Evolutionary conservation across 1,284 basidiomycete species (phyloP), one percentile per base, ranked within the genome.

Genomic region (Gomphus sp.): DNA sequence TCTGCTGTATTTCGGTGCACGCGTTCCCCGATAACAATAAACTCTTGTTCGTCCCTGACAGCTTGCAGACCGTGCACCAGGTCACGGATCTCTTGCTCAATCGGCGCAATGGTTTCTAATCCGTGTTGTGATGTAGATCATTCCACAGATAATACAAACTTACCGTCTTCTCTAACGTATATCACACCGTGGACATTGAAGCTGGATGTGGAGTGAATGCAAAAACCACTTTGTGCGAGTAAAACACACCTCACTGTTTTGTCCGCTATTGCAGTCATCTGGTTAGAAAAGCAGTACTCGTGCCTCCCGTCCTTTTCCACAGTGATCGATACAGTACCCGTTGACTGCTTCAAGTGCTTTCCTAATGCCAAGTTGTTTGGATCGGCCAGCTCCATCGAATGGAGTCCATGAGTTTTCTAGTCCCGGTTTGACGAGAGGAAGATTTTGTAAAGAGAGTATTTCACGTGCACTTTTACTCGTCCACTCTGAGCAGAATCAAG

Each of bases 271-370:
- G 90, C 22, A 22, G n/a, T 22, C 90, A 98, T 98, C 72, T 94
- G 88, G 72, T 99, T 99, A 52, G 91, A 94, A 80, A 99, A 99
- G 75, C 97, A 99, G 70, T 98, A 98, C 66, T 92, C 89, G 70
- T 96, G 87, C 55, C 92, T 76, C 0, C 97, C 97, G 65, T 95
- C 87, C 66, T 78, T 81, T 61, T 86, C 82, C 11, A 95, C 95
- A 3, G 93, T 93, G 64, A 97, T 85, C 33, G 91, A 87, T 59
- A 88, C 80, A 4, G 91, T 91, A 0, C 97, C 97, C 12, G 96
- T 98, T 52, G 93, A 87, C 69, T 95, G 84, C 70, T 86, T 87
- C 59, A 89, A 76, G 65, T 93, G 88, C 69, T 92, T 91, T 66
- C 82, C 85, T 56, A 98, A 74, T 5, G 84, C 74, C 44, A 74